phyloP scores from a whole-genome alignment of 306 rosid species.

The Gillenia trifoliata region DNA sequence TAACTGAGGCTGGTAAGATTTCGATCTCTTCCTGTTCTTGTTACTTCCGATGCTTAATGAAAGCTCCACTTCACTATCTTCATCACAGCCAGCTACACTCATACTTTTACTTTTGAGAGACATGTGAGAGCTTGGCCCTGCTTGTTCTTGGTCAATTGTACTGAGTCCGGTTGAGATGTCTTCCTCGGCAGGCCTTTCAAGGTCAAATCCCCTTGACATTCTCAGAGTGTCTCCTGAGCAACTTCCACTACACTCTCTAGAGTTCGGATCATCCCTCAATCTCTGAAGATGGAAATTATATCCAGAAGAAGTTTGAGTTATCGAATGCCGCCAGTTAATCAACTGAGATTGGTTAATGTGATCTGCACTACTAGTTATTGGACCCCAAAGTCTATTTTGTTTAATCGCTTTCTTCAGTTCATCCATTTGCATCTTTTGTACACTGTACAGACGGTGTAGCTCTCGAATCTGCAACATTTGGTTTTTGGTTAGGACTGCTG shows the following conservation, averaged over 20 bases:
- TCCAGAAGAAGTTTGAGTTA: constrained; percentile 22
- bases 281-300: constrained; percentile 35
- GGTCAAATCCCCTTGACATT: constrained; percentile 59
- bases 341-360: constrained; percentile 28
- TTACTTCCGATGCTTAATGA: constrained; percentile 83
- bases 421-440: constrained; percentile 75
- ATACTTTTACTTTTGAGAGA: constrained; percentile 27
- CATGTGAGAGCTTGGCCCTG: constrained; percentile 39
- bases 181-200: constrained; percentile 59
- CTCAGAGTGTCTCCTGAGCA: constrained; percentile 59
- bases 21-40: constrained; percentile 44
- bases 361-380: constrained; percentile 26
- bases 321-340: constrained; percentile 30
- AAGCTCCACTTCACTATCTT: constrained; percentile 76
- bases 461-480: constrained; percentile 62
- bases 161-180: constrained; percentile 34
- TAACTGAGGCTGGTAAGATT: constrained; percentile 14
- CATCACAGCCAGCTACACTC: constrained; percentile 36
- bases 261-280: constrained; percentile 44
- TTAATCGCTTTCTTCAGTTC: constrained; percentile 46
- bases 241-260: constrained; percentile 75
- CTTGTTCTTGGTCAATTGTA: constrained; percentile 41
- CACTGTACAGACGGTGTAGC: constrained; percentile 71
- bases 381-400: constrained; percentile 32
- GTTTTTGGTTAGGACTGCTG: neutral